A percentile compares a stretch with the other conserved stretches of the same genome.
These are phyloP conservation scores for Sporothrix phasma DNA, from an alignment of 2,329 filamentous ascomycete genomes.

Conservation along the genomic window DNA sequence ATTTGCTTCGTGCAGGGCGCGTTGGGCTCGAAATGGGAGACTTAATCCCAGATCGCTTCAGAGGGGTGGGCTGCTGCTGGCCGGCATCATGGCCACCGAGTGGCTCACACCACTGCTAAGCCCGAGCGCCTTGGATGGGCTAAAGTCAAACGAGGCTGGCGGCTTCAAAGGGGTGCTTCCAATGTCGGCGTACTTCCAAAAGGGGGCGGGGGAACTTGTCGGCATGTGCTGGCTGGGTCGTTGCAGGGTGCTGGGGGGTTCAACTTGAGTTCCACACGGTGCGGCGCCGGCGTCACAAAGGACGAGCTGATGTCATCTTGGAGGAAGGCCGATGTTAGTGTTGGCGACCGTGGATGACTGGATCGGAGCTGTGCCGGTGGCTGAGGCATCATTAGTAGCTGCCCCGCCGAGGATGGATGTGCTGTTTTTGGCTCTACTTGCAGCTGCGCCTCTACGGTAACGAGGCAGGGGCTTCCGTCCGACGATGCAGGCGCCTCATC, in stretches of 20 bases:
- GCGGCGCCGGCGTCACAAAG: slow-evolving; percentile 63
- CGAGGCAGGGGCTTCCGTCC: slow-evolving; percentile 56
- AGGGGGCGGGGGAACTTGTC: slow-evolving; percentile 73
- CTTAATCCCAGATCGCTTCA: slow-evolving; percentile 29
- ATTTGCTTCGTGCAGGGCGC: not conserved
- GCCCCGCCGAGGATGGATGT: slow-evolving; percentile 7
- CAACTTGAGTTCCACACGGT: slow-evolving; percentile 61
- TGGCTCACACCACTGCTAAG: slow-evolving; percentile 8
- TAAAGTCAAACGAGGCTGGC: slow-evolving; percentile 42
- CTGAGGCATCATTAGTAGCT: slow-evolving; percentile 14
- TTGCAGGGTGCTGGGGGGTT: slow-evolving; percentile 74
- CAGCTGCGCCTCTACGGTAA: slow-evolving; percentile 35
- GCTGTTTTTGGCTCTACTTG: slow-evolving; percentile 13
- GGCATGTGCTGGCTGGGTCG: slow-evolving; percentile 78
- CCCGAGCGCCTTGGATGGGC: slow-evolving; percentile 40
- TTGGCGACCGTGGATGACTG: slow-evolving; percentile 48
- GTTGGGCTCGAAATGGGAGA: slow-evolving; percentile 46
- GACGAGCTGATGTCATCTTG: slow-evolving; percentile 52
- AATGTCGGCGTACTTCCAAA: slow-evolving; percentile 79
- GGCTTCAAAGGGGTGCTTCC: slow-evolving; percentile 57
- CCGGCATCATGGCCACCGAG: slow-evolving; percentile 30
- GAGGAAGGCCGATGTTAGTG: slow-evolving; percentile 51
- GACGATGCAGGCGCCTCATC: slow-evolving; percentile 26
- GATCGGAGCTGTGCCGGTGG: slow-evolving; percentile 10
- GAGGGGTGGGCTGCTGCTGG: slow-evolving; percentile 50